A percentile compares a stretch with the other conserved stretches of the same genome.
phyloP scores from a whole-genome alignment of 116 monocot species.

The Papilionanthe hybrid region DNA sequence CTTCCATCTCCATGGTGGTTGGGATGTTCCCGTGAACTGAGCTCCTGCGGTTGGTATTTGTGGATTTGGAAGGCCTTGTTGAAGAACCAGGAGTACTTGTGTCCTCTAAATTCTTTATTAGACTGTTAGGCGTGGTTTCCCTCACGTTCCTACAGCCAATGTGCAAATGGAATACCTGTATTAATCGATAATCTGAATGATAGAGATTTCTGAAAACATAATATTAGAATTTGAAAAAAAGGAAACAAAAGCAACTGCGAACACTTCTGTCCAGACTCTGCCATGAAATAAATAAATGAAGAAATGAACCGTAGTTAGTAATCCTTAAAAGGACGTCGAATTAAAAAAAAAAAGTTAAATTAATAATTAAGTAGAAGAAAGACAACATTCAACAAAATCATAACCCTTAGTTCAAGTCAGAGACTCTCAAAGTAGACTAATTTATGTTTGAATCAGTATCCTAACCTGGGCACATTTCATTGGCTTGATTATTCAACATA shows the following conservation, averaged over 20 bases:
- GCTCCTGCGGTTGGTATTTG: conserved; percentile 16
- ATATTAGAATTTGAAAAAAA: not conserved
- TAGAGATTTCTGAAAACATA: not conserved
- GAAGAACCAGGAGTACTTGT: conserved; percentile 65
- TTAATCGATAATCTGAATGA: conserved; percentile 1
- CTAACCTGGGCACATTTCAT: no score
- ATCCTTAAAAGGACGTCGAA: not conserved
- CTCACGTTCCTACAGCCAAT: conserved; percentile 46
- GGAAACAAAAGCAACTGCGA: not conserved
- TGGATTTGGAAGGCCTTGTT: conserved; percentile 23
- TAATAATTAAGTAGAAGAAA: not conserved
- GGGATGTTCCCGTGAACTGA: conserved; percentile 30
- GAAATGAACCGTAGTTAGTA: not conserved
- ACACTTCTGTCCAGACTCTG: no score
- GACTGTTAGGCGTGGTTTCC: conserved; percentile 79
- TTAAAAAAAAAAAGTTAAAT: not conserved
- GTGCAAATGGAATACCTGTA: not conserved
- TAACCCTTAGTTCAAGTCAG: not conserved
- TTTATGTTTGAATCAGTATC: no score
- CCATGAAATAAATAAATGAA: not conserved
- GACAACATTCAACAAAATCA: not conserved
- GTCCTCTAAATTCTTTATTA: conserved; percentile 43
- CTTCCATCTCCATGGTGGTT: conserved; percentile 60
- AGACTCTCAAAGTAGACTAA: not conserved
- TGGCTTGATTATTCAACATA: no score